Evolutionary conservation across 306 rosid genomes (phyloP).

Genomic region (Lathyrus tuberosus): DNA sequence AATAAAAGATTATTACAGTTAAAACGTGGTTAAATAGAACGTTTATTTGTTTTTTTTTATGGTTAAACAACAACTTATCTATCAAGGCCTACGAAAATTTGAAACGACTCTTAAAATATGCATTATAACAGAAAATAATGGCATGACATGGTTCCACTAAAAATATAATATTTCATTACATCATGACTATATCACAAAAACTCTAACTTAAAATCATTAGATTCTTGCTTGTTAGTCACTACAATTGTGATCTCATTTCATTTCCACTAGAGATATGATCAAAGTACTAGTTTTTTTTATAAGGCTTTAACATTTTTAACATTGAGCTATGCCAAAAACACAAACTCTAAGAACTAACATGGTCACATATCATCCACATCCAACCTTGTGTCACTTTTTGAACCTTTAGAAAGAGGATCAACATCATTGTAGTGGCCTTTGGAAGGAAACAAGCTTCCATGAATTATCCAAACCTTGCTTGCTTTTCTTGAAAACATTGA

Average conservation of each 20-base stretch:
- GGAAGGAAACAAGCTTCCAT: conserved; percentile 46
- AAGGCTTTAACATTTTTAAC: background rate
- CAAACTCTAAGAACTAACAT: background rate
- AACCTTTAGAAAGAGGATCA: conserved; percentile 40
- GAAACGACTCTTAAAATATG: no score
- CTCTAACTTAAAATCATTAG: background rate
- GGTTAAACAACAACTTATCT: no score
- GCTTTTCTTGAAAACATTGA: conserved; percentile 36
- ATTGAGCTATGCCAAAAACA: background rate
- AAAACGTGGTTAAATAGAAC: no score
- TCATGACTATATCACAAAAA: background rate
- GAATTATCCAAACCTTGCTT: conserved; percentile 36
- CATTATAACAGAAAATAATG: background rate
- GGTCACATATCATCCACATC: conserved; percentile 17
- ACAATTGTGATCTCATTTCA: background rate
- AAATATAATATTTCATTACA: background rate
- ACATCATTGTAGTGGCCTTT: conserved; percentile 42
- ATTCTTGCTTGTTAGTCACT: background rate
- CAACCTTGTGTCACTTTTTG: conserved; percentile 24
- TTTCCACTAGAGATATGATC: background rate
- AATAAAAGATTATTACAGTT: no score
- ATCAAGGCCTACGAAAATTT: no score
- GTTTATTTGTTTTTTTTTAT: no score
- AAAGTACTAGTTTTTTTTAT: background rate
- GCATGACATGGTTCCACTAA: background rate